Evolutionary conservation across 179 eudicot genomes (phyloP), one percentile per base, ranked within the genome.

Genomic region (Patellifolia procumbens): DNA sequence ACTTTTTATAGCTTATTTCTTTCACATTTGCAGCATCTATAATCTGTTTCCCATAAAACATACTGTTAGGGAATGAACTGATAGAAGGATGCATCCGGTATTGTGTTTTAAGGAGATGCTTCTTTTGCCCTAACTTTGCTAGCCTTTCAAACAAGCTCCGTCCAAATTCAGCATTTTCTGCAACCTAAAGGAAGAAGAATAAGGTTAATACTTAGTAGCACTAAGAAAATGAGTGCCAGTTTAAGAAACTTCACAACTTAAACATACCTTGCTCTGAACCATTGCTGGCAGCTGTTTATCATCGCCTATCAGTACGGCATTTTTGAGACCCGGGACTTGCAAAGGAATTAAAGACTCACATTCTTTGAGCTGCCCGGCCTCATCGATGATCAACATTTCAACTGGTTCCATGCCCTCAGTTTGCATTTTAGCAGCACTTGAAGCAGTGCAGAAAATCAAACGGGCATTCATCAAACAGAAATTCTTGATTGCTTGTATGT

Each of bases 41-140:
- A 29, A 60, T 60, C 65, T 60, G 65, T 1, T 60, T 13, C 20
- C 5, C 37, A 13, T 60, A 60, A 75, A 91, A 91, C 61, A 83
- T 84, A 69, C 12, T 35, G 51, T 90, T 88, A 19, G 94, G 97
- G 70, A 90, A 91, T 45, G 64, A 73, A 76, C 97, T 90, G 55
- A 91, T 90, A 10, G 88, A 78, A 31, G 97, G 94, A 73, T 91
- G 92, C 97, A 90, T 91, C 76, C 94, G 81, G 70, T 91, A 91
- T 68, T 91, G 97, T 59, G 86, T 71, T 11, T 86, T 75, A 4
- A 91, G 91, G 12, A 91, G 88, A 77, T 85, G 88, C 67, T 84
- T 90, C 70, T 64, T 48, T 53, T 81, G 80, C 51, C 91, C 89
- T 29, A 90, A 70, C 8, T 42, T 29, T 6, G 76, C 82, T 24